Conservation (phyloP, 1,284 basidiomycete genomes). For the Coniophora puteana region DNA sequence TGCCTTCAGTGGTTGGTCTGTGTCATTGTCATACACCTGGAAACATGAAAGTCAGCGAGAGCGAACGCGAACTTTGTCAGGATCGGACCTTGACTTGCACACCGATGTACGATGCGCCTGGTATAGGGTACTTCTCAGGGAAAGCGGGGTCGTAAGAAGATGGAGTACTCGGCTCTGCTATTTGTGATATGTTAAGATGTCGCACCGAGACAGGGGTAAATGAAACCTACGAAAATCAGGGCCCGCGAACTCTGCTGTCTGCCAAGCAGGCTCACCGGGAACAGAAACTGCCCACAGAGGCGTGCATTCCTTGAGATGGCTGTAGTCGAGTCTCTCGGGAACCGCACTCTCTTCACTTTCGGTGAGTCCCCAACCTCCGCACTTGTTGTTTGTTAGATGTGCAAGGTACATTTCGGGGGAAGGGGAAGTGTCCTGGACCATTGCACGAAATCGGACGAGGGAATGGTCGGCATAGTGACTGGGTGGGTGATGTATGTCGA, state of each 20-base stretch:
- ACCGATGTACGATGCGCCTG: constrained; percentile 52
- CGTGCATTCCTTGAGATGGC: constrained; percentile 54
- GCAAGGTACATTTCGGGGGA: constrained; percentile 70
- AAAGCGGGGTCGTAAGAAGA: constrained; percentile 26
- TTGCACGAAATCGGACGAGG: constrained; percentile 65
- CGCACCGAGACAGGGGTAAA: neutral
- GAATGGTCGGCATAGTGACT: constrained; percentile 42
- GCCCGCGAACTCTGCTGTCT: constrained; percentile 33
- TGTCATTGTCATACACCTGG: constrained; percentile 54
- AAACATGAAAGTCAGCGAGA: constrained; percentile 6
- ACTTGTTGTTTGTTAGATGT: constrained; percentile 33
- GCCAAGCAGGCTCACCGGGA: constrained; percentile 60
- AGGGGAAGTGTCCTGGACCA: constrained; percentile 78
- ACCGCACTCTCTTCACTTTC: constrained; percentile 23
- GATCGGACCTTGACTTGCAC: constrained; percentile 67
- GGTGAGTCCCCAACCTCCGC: constrained; percentile 69
- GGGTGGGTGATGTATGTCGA: constrained; percentile 45
- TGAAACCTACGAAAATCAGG: constrained; percentile 16
- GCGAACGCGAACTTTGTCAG: neutral
- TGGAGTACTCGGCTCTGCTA: constrained; percentile 17
- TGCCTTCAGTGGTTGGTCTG: constrained; percentile 43
- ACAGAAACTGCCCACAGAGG: constrained; percentile 69
- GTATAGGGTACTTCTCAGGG: constrained; percentile 63
- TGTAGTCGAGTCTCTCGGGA: constrained; percentile 34
- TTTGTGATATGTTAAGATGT: constrained; percentile 5